Evolutionary conservation across 2,329 filamentous ascomycete species (phyloP).

Genomic region (Apiospora malaysiana): DNA sequence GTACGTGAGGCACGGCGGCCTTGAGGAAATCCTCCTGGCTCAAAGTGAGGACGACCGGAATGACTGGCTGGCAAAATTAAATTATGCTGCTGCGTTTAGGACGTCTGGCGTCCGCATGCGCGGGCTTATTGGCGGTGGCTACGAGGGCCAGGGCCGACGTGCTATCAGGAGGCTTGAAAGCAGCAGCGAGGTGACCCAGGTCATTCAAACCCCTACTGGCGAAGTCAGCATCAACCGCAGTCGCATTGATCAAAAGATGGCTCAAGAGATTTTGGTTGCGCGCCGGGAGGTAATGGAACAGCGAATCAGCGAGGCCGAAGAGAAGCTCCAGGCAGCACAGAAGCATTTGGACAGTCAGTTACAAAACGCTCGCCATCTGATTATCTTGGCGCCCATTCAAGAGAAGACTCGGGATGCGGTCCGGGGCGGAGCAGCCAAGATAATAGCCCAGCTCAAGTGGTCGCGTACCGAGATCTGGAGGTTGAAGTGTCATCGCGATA

Average conservation of each 20-base stretch:
- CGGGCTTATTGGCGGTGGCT: conserved; percentile 82
- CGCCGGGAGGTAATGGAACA: conserved; percentile 81
- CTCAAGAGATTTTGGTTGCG: conserved; percentile 83
- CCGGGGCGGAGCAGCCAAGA: conserved; percentile 80
- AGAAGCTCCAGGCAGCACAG: conserved; percentile 74
- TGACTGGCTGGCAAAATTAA: conserved; percentile 94
- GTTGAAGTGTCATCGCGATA: conserved; percentile 87
- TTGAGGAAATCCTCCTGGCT: conserved; percentile 90
- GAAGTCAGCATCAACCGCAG: conserved; percentile 76
- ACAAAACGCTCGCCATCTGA: conserved; percentile 87
- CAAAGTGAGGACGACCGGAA: conserved; percentile 92
- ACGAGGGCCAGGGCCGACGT: conserved; percentile 79
- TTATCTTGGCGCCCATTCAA: conserved; percentile 88
- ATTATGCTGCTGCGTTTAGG: conserved; percentile 93
- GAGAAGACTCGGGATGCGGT: conserved; percentile 88
- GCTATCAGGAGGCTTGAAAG: conserved; percentile 74
- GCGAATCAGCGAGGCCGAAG: conserved; percentile 83
- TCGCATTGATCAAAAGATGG: conserved; percentile 80
- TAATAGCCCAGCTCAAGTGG: conserved; percentile 92
- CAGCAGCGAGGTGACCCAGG: conserved; percentile 62
- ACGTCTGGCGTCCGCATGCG: conserved; percentile 91
- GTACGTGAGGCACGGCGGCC: conserved; percentile 83
- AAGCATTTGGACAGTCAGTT: conserved; percentile 83
- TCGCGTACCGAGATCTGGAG: conserved; percentile 93
- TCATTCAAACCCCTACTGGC: conserved; percentile 73